These are phyloP conservation scores for Serendipita vermifera DNA, from an alignment of 768 basidiomycete genomes.

Conservation along the genomic window DNA sequence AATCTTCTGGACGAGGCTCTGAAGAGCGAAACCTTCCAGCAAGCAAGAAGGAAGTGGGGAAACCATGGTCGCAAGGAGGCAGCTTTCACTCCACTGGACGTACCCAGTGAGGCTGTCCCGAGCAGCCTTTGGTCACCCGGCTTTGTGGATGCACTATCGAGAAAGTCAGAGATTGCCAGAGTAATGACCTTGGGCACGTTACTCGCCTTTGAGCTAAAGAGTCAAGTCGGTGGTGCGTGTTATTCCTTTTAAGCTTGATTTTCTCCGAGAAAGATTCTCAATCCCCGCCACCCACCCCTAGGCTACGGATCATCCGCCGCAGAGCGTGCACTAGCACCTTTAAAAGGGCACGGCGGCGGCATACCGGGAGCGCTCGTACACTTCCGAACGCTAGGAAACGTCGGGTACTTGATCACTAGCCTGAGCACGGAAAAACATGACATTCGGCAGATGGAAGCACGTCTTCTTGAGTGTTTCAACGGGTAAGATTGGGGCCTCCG, in stretches of 20 bases:
- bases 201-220: constrained; percentile 60
- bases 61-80: neutral
- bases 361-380: constrained; percentile 53
- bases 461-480: constrained; percentile 1
- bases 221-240: constrained; percentile 38
- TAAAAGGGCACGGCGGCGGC: constrained; percentile 28
- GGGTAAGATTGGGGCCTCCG: neutral
- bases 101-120: constrained; percentile 23
- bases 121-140: constrained; percentile 85
- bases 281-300: constrained; percentile 13
- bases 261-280: constrained; percentile 41
- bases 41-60: constrained; percentile 49
- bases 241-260: constrained; percentile 16
- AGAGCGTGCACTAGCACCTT: constrained; percentile 39
- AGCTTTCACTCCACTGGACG: constrained; percentile 8
- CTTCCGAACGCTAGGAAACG: constrained; percentile 77
- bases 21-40: constrained; percentile 42
- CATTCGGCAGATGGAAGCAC: constrained; percentile 1
- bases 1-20: constrained; percentile 43
- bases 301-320: constrained; percentile 48
- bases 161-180: constrained; percentile 42
- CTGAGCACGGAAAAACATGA: constrained; percentile 46
- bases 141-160: constrained; percentile 55
- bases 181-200: constrained; percentile 84
- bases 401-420: constrained; percentile 88